phyloP scores from a whole-genome alignment of 192 early-diverging fungal genomes.

The Chytriomyces sp. region DNA sequence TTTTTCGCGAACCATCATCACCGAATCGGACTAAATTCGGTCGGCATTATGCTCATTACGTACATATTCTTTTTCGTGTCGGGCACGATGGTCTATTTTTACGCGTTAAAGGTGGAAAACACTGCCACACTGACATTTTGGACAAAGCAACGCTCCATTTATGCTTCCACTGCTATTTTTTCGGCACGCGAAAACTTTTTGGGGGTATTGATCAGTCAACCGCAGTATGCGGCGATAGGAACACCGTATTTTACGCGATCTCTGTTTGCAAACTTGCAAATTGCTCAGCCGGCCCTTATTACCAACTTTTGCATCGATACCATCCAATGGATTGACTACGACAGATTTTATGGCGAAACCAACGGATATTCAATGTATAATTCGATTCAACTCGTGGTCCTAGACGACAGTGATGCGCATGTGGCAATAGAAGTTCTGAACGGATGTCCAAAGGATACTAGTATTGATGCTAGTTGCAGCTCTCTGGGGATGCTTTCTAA shows the following conservation, averaged over 20 bases:
- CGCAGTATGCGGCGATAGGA: background rate
- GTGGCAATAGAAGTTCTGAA: slow-evolving; percentile 25
- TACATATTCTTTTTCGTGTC: background rate
- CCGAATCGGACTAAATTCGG: slow-evolving; percentile 1
- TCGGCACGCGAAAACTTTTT: background rate
- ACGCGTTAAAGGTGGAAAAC: background rate
- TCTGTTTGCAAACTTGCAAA: background rate
- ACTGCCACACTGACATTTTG: slow-evolving; percentile 24
- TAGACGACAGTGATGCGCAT: background rate
- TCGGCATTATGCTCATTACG: background rate
- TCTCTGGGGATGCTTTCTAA: slow-evolving; percentile 31
- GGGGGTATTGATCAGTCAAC: background rate
- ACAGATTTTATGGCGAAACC: slow-evolving; percentile 16
- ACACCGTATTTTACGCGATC: background rate
- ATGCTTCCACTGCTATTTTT: slow-evolving; percentile 16
- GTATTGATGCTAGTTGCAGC: slow-evolving; percentile 31
- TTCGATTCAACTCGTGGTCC: slow-evolving; percentile 4
- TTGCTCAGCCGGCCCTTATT: background rate
- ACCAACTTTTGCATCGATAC: background rate
- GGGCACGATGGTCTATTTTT: background rate
- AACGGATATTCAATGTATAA: background rate
- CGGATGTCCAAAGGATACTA: slow-evolving; percentile 27
- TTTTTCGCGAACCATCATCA: slow-evolving; percentile 19
- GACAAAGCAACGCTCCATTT: slow-evolving; percentile 15
- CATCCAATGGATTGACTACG: slow-evolving; percentile 14